Conservation (phyloP, 106 monocot species). For the Platanthera zijinensis region DNA sequence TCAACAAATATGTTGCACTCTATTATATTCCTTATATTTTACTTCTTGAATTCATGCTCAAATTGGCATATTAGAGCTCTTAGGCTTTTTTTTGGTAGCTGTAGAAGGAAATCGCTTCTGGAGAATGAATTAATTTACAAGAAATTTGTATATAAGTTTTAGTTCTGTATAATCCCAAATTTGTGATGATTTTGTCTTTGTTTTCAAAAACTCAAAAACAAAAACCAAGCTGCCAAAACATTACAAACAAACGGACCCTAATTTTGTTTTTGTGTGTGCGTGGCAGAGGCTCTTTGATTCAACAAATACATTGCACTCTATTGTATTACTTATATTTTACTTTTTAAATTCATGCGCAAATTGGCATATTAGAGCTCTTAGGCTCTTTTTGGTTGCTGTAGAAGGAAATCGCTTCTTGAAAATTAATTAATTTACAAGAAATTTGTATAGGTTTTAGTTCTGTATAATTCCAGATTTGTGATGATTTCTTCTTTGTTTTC, state of each 20-base stretch:
- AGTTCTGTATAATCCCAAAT: too few relatives aligned
- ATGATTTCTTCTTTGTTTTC: background rate
- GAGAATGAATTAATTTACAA: too few relatives aligned
- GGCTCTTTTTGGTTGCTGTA: background rate
- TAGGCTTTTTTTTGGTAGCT: background rate
- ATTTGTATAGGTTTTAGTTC: too few relatives aligned
- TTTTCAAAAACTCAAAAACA: too few relatives aligned
- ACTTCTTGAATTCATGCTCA: background rate
- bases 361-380: background rate
- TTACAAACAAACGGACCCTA: too few relatives aligned
- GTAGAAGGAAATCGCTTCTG: background rate
- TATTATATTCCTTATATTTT: background rate
- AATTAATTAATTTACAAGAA: too few relatives aligned
- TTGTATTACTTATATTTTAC: background rate
- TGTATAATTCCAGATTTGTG: too few relatives aligned
- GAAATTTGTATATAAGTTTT: too few relatives aligned
- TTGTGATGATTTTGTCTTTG: background rate
- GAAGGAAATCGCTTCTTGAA: background rate
- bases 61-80: background rate
- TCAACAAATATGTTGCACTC: background rate
- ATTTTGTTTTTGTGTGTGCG: too few relatives aligned
- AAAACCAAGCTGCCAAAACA: too few relatives aligned
- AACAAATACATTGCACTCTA: background rate
- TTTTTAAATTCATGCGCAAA: background rate
- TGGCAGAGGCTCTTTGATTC: too few relatives aligned